Conservation (phyloP, 257 asterid species). For the Anisodus acutangulus region DNA sequence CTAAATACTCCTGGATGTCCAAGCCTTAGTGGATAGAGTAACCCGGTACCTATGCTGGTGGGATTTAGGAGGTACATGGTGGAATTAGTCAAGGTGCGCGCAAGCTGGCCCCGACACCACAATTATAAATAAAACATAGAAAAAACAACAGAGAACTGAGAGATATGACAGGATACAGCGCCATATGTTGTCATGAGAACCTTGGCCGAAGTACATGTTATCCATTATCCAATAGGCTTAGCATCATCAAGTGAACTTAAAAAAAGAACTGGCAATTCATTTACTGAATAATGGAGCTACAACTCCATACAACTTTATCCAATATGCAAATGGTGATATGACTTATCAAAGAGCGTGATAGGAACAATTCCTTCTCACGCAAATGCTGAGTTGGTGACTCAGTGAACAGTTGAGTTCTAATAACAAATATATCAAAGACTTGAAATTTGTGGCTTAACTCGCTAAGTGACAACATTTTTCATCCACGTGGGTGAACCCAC, state of each 20-base stretch:
- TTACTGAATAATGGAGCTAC: not conserved
- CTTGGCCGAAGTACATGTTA: not conserved
- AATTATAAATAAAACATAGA: too few relatives aligned
- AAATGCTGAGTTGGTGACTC: not conserved
- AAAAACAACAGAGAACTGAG: not conserved
- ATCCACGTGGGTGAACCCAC: not conserved
- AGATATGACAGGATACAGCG: not conserved
- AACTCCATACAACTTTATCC: not conserved
- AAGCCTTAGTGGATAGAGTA: too few relatives aligned
- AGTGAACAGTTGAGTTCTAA: slow-evolving; percentile 6
- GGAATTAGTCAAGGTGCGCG: too few relatives aligned
- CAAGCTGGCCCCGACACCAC: too few relatives aligned
- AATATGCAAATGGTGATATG: not conserved
- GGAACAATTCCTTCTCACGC: not conserved
- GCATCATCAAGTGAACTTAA: not conserved
- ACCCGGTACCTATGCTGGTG: too few relatives aligned
- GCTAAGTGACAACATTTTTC: not conserved
- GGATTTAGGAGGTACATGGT: too few relatives aligned
- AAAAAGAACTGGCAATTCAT: not conserved
- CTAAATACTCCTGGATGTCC: slow-evolving; percentile 7
- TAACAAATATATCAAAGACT: slow-evolving; percentile 4
- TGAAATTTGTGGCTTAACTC: not conserved
- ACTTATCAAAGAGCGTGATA: not conserved
- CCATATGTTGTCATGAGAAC: not conserved
- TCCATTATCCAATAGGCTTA: not conserved